Evolutionary conservation across 2,329 filamentous ascomycete species (phyloP).

Genomic region (Phyllosticta citribraziliensis): DNA sequence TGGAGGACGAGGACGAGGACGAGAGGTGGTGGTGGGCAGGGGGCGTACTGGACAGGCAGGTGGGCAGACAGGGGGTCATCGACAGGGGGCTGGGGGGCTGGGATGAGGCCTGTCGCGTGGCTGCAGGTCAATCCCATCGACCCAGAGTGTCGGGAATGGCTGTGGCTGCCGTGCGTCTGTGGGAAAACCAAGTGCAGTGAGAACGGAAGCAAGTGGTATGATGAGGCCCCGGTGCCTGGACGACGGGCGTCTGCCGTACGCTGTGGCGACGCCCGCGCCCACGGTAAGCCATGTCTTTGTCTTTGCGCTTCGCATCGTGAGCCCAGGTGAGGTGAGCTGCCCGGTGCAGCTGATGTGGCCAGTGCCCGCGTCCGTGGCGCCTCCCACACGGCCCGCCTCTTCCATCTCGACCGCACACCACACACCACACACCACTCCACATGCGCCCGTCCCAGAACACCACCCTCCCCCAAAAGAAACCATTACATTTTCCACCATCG

Average conservation of each 20-base stretch:
- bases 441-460: neutral
- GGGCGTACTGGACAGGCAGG: too few relatives aligned
- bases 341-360: neutral
- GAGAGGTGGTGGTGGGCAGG: neutral
- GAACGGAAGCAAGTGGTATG: neutral
- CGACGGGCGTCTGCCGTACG: neutral
- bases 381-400: neutral
- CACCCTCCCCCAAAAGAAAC: neutral
- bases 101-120: neutral
- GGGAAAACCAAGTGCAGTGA: too few relatives aligned
- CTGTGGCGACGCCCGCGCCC: neutral
- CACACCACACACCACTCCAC: neutral
- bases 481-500: neutral
- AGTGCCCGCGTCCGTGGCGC: too few relatives aligned
- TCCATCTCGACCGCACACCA: neutral
- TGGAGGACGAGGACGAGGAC: too few relatives aligned
- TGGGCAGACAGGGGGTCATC: too few relatives aligned
- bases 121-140: neutral
- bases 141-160: neutral
- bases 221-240: neutral
- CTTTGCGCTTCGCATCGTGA: neutral
- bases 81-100: neutral
- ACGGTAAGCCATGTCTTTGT: neutral
- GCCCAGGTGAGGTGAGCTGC: too few relatives aligned
- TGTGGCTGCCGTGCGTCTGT: too few relatives aligned